Base-by-base conservation (phyloP, 371 early-diverging fungal genomes). In the Syncephalis plumigaleata region DNA sequence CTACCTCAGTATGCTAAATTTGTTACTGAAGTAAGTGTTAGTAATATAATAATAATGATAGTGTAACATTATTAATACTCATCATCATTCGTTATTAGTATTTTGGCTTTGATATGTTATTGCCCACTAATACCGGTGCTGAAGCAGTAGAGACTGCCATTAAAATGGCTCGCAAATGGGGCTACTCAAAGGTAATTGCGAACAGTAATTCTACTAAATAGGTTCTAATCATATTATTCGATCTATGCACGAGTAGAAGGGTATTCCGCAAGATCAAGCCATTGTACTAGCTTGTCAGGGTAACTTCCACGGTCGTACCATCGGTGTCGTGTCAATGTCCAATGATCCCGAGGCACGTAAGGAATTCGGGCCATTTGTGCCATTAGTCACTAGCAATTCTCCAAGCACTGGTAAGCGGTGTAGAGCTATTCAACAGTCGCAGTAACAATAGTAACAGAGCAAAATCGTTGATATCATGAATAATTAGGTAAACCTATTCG, bases 241-340 rank as follows among this genome's bases (percentile, higher is more conserved):
- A n/a, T n/a, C n/a, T n/a, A n/a, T n/a, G n/a, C n/a, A n/a, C n/a
- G n/a, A n/a, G 49, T 81, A 85, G 68, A 97, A 97, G 73, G 76
- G 81, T 9, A 83, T 97, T 39, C 73, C 81, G 15, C 70, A 74
- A 40, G 75, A 83, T 52, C 58, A 89, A 48, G 92, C 91, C 27
- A 75, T 95, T 46, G 70, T 97, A 4, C 65, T 93, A 39, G 73
- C 87, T 36, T 81, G 81, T 55, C 68, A 68, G 23, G 77, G 84
- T 56, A 97, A 97, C 76, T 97, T 97, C 73, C 98, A 97, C 57
- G 98, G 98, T 51, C 75, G 98, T 50, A 95, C 98, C n/a, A 74
- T 82, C 26, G 87, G 87, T 53, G 79, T 90, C 55, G 86, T 97
- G 50, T 85, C 87, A 49, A 89, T 97, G 91, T 84, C 85, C 43